Evolutionary conservation across 2,329 filamentous ascomycete species (phyloP).

Genomic region (Phaeophleospora eucalypticola): DNA sequence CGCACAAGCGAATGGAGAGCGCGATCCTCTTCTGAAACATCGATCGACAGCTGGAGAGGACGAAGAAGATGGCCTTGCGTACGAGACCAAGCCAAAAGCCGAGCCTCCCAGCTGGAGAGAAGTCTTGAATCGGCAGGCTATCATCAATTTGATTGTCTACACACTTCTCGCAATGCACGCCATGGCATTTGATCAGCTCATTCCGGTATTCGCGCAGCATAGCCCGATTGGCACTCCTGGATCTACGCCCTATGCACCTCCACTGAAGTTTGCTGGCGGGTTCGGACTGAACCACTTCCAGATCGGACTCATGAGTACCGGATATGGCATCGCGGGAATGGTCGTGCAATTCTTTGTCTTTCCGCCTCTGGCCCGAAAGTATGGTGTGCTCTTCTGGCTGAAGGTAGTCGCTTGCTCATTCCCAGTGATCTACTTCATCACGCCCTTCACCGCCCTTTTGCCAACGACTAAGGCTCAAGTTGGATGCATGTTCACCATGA

Average conservation of each 20-base stretch:
- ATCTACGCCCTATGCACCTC: slow-evolving; percentile 43
- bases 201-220: slow-evolving; percentile 85
- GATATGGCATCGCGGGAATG: slow-evolving; percentile 76
- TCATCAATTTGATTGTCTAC: slow-evolving; percentile 72
- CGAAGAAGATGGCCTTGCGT: slow-evolving; percentile 13
- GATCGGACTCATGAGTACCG: slow-evolving; percentile 81
- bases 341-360: slow-evolving; percentile 83
- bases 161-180: slow-evolving; percentile 55
- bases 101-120: slow-evolving; percentile 50
- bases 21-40: slow-evolving; percentile 26
- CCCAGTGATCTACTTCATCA: slow-evolving; percentile 73
- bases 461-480: slow-evolving; percentile 51
- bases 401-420: slow-evolving; percentile 63
- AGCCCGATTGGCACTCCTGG: slow-evolving; percentile 42
- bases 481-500: slow-evolving; percentile 58
- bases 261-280: slow-evolving; percentile 77
- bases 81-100: slow-evolving; percentile 19
- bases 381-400: slow-evolving; percentile 71
- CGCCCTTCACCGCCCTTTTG: slow-evolving; percentile 71
- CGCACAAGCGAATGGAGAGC: slow-evolving; percentile 15
- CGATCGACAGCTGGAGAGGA: slow-evolving; percentile 15
- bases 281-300: slow-evolving; percentile 68
- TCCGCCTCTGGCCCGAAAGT: slow-evolving; percentile 66
- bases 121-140: slow-evolving; percentile 70
- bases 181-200: slow-evolving; percentile 31